Evolutionary conservation across 345 rosid genomes (phyloP).

Genomic region (Gossypium longicalyx): DNA sequence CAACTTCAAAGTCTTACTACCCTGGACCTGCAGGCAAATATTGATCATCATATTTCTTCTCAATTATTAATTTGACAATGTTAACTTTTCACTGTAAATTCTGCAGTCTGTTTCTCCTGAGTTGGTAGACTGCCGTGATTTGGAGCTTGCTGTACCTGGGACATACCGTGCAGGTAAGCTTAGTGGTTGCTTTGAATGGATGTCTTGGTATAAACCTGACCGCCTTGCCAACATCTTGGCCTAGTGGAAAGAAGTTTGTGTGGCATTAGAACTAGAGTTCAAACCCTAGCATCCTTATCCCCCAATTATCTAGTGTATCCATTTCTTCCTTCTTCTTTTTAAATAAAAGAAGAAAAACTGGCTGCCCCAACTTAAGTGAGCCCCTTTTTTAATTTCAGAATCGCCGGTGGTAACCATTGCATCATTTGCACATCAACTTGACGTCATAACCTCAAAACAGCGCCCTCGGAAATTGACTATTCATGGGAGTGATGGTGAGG

Average conservation of each 20-base stretch:
- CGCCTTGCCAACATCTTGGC: no score
- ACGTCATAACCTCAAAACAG: slow-evolving; percentile 86
- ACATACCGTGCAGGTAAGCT: slow-evolving; percentile 79
- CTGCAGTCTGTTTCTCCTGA: slow-evolving; percentile 94
- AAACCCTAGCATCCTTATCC: no score
- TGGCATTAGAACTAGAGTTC: no score
- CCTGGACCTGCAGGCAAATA: slow-evolving; percentile 81
- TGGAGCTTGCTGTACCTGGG: slow-evolving; percentile 99
- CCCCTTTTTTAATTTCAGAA: slow-evolving; percentile 37
- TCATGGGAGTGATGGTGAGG: slow-evolving; percentile 90
- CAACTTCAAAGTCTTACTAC: slow-evolving; percentile 90
- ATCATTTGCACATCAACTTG: slow-evolving; percentile 88
- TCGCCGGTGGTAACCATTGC: slow-evolving; percentile 79
- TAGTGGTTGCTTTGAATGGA: not conserved
- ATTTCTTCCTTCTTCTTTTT: no score
- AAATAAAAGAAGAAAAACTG: no score
- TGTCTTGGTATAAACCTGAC: slow-evolving; percentile 6
- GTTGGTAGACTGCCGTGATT: slow-evolving; percentile 72
- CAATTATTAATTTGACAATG: not conserved
- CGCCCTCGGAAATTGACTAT: slow-evolving; percentile 94
- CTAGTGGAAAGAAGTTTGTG: no score
- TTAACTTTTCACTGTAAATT: slow-evolving; percentile 18
- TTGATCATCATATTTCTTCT: slow-evolving; percentile 13
- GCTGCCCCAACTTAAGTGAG: not conserved
- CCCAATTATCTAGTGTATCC: no score